phyloP scores from a whole-genome alignment of 2,329 filamentous ascomycete genomes.

The Cladophialophora immunda region DNA sequence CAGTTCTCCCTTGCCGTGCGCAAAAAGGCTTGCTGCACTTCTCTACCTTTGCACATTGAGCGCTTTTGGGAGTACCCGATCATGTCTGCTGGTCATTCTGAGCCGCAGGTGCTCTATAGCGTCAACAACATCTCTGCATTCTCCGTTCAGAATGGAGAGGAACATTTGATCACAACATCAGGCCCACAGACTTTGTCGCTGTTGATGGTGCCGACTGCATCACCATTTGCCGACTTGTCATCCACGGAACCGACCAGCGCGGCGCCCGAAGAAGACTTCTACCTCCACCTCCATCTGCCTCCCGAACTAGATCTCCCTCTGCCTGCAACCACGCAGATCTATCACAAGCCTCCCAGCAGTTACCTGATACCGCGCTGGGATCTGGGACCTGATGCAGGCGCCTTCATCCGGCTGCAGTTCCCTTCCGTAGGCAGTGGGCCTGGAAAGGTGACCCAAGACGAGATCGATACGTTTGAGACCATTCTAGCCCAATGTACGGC shows the following conservation, averaged over 20 bases:
- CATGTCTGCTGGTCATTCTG: conserved; percentile 58
- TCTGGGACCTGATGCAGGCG: conserved; percentile 83
- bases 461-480: conserved; percentile 95
- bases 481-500: conserved; percentile 98
- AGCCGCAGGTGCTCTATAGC: conserved; percentile 63
- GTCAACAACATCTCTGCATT: conserved; percentile 88
- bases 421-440: conserved; percentile 73
- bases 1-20: conserved; percentile 3
- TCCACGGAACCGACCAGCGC: conserved; percentile 66
- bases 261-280: conserved; percentile 84
- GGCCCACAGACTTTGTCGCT: conserved; percentile 91
- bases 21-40: not conserved
- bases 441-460: conserved; percentile 78
- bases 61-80: not conserved
- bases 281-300: conserved; percentile 91
- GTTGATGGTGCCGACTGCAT: conserved; percentile 93
- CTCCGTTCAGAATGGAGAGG: conserved; percentile 87
- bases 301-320: conserved; percentile 93
- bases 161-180: conserved; percentile 80
- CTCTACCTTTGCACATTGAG: not conserved
- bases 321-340: conserved; percentile 95
- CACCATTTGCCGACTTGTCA: conserved; percentile 67
- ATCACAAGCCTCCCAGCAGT: conserved; percentile 90
- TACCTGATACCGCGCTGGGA: conserved; percentile 98
- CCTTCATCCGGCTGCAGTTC: conserved; percentile 94